Base-by-base conservation (phyloP, 306 rosid genomes). In the Mucuna pruriens region DNA sequence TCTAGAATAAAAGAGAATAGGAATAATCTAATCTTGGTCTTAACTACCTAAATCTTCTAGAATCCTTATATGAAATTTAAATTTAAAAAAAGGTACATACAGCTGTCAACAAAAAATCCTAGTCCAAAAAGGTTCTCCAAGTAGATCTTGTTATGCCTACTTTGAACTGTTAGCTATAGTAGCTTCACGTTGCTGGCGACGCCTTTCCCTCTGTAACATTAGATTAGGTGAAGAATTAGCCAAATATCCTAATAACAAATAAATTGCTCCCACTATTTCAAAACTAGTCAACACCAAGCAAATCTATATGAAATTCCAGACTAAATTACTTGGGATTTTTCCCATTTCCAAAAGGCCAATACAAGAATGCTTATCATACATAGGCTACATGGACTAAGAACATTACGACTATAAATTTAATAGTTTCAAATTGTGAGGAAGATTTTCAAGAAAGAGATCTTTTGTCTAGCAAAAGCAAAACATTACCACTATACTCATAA, bases 181-280 rank as follows among this genome's bases (percentile, higher is more conserved):
- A 71, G 66, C 69, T 85, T 81, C 77, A 4, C 74, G 85, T 45
- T 81, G 83, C 83, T 9, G 80, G 4, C 81, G 80, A 64, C 54
- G 84, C 60, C 69, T 76, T 80, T 92, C 93, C 80, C 92, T 89
- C 97, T 92, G 91, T 26, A 68, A 79, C 64, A 80, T 36, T 58
- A 72, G 34, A 79, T 62, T 13, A 26, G 72, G 73, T 20, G 8
- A n/a, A 42, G 40, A 80, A 74, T 76, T 23, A 45, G 57, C 36
- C 39, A 42, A 31, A 49, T 29, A 49, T 9, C 20, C 77, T 3
- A 61, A 66, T 58, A 58, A 65, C 71, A 77, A 38, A 36, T 74
- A 45, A 67, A 67, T 38, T 17, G 31, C 12, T 72, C 17, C 17
- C 54, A 49, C 22, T 48, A 45, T 64, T 25, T 38, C 26, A 40